Percentiles rank a stretch among this genome's conserved stretches.
phyloP scores from a whole-genome alignment of 345 rosid genomes.

The Hevea brasiliensis region DNA sequence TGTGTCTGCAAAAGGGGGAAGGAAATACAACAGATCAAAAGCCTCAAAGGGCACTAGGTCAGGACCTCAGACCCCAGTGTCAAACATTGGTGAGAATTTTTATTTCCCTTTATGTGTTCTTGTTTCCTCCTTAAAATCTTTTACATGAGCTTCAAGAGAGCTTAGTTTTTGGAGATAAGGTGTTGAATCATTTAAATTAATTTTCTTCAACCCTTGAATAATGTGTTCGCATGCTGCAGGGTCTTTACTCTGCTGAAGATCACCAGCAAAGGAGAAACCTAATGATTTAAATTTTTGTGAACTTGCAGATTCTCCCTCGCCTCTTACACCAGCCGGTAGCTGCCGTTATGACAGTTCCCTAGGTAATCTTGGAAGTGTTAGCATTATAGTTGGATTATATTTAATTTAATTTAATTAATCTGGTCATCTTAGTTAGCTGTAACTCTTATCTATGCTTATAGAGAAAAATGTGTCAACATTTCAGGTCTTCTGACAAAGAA shows the following conservation, averaged over 20 bases:
- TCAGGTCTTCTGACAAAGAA: constrained; percentile 90
- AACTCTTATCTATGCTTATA: constrained; percentile 11
- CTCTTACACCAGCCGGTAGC: constrained; percentile 76
- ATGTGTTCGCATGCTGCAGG: constrained; percentile 1
- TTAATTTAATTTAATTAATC: neutral
- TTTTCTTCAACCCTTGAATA: neutral
- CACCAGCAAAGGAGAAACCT: constrained; percentile 14
- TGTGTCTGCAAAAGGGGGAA: constrained; percentile 68
- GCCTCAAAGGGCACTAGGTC: constrained; percentile 56
- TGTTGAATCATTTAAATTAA: neutral
- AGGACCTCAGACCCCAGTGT: constrained; percentile 66
- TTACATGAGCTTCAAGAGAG: neutral
- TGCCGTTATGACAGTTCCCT: constrained; percentile 98
- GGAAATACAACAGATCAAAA: constrained; percentile 56
- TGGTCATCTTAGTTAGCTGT: neutral
- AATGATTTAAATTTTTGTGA: constrained; percentile 20
- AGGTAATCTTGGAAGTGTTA: constrained; percentile 45
- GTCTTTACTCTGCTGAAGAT: constrained; percentile 1
- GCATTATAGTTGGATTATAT: neutral
- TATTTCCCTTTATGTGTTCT: constrained; percentile 1
- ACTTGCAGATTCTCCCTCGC: constrained; percentile 69
- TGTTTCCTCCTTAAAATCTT: neutral
- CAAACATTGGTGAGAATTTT: constrained; percentile 57
- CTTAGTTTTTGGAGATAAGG: constrained; percentile 4
- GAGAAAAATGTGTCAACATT: constrained; percentile 21